Base-by-base conservation (phyloP, 2,329 filamentous ascomycete genomes). In the Xylaria multiplex region DNA sequence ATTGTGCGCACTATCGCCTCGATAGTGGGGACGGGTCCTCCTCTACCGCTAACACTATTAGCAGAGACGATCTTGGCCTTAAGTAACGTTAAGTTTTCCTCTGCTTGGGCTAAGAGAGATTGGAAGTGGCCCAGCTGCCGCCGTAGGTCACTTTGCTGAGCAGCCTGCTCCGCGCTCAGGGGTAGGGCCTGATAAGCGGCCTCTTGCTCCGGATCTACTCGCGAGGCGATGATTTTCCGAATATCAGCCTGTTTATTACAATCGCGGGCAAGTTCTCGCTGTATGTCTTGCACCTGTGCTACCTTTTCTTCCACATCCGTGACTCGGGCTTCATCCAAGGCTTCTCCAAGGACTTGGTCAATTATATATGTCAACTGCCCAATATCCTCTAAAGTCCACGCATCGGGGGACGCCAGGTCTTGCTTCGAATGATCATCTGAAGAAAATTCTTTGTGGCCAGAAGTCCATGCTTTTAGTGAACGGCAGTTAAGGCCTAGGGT, bases 1-100 rank as follows among this genome's bases (percentile, higher is more conserved):
- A 99, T 97, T 0, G 96, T 99, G 66, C 92, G 92, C 71, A 94
- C 90, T 22, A 99, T 92, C 0, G 93, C 93, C 73, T 97, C 96
- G 9, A 97, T 92, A 0, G 94, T 97, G 0, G 96, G 96, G 4
- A 79, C 74, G 24, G 74, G 77, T 1, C 76, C 76, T 6, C 79
- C 79, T 63, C 79, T 85, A 70, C 82, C 85, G 48, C 81, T 80
- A 2, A 81, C 77, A 55, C 81, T 82, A 19, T 84, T 85, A 7
- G 84, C 83, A 1, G 86, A 81, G 0, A 91, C 90, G 19, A 97
- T 84, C 72, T 90, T 91, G 2, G 93, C 91, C 73, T 92, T 92
- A 32, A 98, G 86, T 54, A 97, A 77, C 5, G 91, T 90, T 30
- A 97, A 82, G 3, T 87, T 89, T 77, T 96, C 91, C 80, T 99